A percentile compares a stretch with the other conserved stretches of the same genome.
phyloP scores from a whole-genome alignment of 495 filamentous ascomycete genomes.

The Pseudomonodictys pantanalensis region DNA sequence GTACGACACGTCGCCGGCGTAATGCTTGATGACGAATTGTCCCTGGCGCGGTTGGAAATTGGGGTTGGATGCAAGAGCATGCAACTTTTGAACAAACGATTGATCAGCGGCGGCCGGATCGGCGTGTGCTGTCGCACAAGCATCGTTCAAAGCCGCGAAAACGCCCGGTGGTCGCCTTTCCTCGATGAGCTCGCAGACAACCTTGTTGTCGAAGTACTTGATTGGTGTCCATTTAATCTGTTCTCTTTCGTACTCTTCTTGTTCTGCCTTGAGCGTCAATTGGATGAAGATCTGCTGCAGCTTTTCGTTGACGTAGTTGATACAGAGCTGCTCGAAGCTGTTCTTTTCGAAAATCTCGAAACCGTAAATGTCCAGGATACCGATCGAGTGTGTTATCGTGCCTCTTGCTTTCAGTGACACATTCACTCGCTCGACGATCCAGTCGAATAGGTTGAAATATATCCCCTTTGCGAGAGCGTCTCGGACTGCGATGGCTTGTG shows the following conservation, averaged over 20 bases:
- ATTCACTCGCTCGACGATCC: conserved; percentile 95
- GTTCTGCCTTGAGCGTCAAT: conserved; percentile 91
- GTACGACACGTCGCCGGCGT: conserved; percentile 96
- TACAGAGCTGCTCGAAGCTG: conserved; percentile 98
- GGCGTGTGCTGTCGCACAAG: conserved; percentile 93
- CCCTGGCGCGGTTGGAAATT: conserved; percentile 92
- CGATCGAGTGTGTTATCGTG: conserved; percentile 75
- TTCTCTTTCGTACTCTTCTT: conserved; percentile 95
- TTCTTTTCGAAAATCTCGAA: conserved; percentile 99
- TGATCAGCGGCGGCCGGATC: conserved; percentile 91
- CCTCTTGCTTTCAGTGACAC: conserved; percentile 78
- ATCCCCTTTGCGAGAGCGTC: conserved; percentile 94
- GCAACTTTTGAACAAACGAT: conserved; percentile 90
- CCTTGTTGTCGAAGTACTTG: conserved; percentile 99
- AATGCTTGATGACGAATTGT: conserved; percentile 98
- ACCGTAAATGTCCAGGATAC: conserved; percentile 98
- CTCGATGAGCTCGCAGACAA: conserved; percentile 97
- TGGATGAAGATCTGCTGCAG: conserved; percentile 99
- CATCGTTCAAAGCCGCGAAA: conserved; percentile 95
- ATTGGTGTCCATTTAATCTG: conserved; percentile 99
- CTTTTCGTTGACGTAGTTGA: conserved; percentile 99
- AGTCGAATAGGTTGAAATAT: conserved; percentile 97
- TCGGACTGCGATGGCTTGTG: conserved; percentile 87
- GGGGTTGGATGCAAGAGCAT: conserved; percentile 78
- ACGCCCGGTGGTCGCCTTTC: conserved; percentile 87